phyloP scores from a whole-genome alignment of 179 eudicot genomes.

The Dionaea muscipula region DNA sequence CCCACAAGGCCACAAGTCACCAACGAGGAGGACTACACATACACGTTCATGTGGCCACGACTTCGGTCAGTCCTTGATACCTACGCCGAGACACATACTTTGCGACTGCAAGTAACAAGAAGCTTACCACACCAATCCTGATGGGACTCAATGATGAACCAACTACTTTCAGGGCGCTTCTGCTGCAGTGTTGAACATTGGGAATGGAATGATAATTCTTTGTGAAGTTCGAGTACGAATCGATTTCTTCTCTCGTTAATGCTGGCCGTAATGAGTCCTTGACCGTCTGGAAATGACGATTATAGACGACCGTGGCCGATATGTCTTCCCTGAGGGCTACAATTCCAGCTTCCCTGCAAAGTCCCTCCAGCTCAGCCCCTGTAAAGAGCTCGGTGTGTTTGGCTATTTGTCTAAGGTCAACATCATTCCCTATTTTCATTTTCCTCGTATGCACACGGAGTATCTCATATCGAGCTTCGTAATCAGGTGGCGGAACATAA shows the following conservation, averaged over 20 bases:
- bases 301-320: conserved; percentile 45
- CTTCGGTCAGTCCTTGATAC: too few species aligned
- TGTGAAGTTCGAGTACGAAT: conserved; percentile 43
- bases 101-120: conserved; percentile 23
- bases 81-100: conserved; percentile 19
- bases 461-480: conserved; percentile 70
- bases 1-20: too few species aligned
- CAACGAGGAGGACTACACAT: too few species aligned
- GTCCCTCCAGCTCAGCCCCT: conserved; percentile 84
- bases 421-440: conserved; percentile 56
- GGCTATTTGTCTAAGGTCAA: conserved; percentile 63
- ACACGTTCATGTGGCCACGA: too few species aligned
- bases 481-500: conserved; percentile 91
- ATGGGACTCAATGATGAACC: conserved; percentile 19
- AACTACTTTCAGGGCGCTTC: conserved; percentile 8
- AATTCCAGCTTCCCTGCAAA: conserved; percentile 81
- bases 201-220: conserved; percentile 24
- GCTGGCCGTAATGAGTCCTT: conserved; percentile 49
- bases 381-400: conserved; percentile 75
- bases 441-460: conserved; percentile 68
- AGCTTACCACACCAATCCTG: conserved; percentile 24
- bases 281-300: conserved; percentile 56
- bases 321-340: conserved; percentile 90
- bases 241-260: conserved; percentile 45
- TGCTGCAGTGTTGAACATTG: conserved; percentile 10